Evolutionary conservation across 1,139 yeast species (phyloP).

Genomic region (Geotrichum carabidarum): DNA sequence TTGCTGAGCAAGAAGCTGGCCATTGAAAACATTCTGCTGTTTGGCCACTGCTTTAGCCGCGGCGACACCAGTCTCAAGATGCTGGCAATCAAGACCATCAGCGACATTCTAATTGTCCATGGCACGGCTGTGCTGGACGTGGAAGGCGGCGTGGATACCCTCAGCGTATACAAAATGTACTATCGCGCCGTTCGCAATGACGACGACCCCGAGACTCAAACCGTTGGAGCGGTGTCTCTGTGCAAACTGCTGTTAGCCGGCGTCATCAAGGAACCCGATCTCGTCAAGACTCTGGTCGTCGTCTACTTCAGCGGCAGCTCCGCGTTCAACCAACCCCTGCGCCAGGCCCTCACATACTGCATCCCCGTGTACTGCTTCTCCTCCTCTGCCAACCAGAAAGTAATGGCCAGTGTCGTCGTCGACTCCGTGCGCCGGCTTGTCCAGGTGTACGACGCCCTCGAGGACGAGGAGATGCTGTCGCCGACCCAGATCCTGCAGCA

Average conservation of each 20-base stretch:
- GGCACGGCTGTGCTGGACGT: conserved; percentile 64
- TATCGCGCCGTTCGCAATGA: conserved; percentile 54
- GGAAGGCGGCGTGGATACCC: conserved; percentile 59
- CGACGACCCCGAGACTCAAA: conserved; percentile 57
- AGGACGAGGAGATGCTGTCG: conserved; percentile 41
- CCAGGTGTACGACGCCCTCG: conserved; percentile 40
- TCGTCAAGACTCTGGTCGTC: conserved; percentile 65
- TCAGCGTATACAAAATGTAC: conserved; percentile 58
- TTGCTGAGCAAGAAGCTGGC: conserved; percentile 63
- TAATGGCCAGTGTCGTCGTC: conserved; percentile 59
- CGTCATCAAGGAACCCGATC: conserved; percentile 60
- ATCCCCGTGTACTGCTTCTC: conserved; percentile 87
- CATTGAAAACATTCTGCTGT: conserved; percentile 46
- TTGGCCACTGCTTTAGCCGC: conserved; percentile 60
- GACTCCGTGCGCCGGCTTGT: conserved; percentile 62
- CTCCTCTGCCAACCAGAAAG: conserved; percentile 64
- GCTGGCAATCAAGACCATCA: conserved; percentile 61
- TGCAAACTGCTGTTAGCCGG: conserved; percentile 80
- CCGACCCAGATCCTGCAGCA: conserved; percentile 69
- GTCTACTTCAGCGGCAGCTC: conserved; percentile 72
- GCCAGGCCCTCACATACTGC: conserved; percentile 82
- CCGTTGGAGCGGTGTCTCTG: conserved; percentile 79
- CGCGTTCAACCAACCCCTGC: conserved; percentile 57
- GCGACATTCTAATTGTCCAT: conserved; percentile 73
- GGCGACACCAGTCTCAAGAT: conserved; percentile 58